These are phyloP conservation scores for Hanseniaspora uvarum DNA, from an alignment of 1,139 yeast genomes.

Conservation along the genomic window DNA sequence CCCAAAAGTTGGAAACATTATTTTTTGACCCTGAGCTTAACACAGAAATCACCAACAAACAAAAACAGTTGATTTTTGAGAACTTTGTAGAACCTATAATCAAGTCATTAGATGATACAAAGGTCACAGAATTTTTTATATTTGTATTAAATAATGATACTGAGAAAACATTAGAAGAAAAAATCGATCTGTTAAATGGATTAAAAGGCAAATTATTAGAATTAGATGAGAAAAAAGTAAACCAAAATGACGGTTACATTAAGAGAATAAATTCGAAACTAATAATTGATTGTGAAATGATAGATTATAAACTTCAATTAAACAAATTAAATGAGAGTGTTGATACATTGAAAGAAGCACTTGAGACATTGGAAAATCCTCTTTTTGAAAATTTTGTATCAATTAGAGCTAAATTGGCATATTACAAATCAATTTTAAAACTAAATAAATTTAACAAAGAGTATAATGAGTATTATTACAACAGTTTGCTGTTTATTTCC, in stretches of 20 bases:
- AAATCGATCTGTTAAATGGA: slow-evolving; percentile 46
- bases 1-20: slow-evolving; percentile 54
- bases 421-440: slow-evolving; percentile 70
- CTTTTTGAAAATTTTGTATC: slow-evolving; percentile 47
- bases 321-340: slow-evolving; percentile 56
- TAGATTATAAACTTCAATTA: slow-evolving; percentile 55
- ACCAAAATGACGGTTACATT: slow-evolving; percentile 30
- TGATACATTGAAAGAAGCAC: slow-evolving; percentile 53
- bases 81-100: slow-evolving; percentile 60
- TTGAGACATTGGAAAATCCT: slow-evolving; percentile 43
- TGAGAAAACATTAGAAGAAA: slow-evolving; percentile 37
- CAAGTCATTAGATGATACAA: slow-evolving; percentile 65
- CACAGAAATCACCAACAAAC: slow-evolving; percentile 35
- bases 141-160: slow-evolving; percentile 28
- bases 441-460: slow-evolving; percentile 65
- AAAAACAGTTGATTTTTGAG: slow-evolving; percentile 59
- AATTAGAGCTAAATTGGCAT: slow-evolving; percentile 68
- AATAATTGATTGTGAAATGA: slow-evolving; percentile 65
- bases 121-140: slow-evolving; percentile 59
- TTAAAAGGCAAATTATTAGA: slow-evolving; percentile 39
- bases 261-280: slow-evolving; percentile 37
- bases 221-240: slow-evolving; percentile 32
- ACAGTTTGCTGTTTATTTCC: slow-evolving; percentile 52
- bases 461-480: slow-evolving; percentile 69
- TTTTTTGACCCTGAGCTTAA: slow-evolving; percentile 38